These are phyloP conservation scores for Rhynchospora pubera DNA, from an alignment of 176 grass and related monocot genomes.

Conservation along the genomic window DNA sequence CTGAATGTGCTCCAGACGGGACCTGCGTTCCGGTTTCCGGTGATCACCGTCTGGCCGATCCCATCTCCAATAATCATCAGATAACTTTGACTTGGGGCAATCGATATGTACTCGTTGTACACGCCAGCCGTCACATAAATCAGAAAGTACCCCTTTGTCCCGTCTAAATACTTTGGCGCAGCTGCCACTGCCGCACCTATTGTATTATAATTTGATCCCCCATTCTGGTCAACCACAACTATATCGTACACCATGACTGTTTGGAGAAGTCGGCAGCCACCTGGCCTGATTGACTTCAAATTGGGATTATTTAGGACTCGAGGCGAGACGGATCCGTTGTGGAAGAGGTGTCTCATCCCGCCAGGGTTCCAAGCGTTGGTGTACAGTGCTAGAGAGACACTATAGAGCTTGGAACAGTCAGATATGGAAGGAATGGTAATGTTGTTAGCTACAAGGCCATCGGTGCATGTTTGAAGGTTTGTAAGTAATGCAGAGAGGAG, in stretches of 20 bases:
- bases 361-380: slow-evolving; percentile 68
- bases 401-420: slow-evolving; percentile 64
- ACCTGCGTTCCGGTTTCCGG: slow-evolving; percentile 53
- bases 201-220: slow-evolving; percentile 46
- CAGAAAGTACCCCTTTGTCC: slow-evolving; percentile 58
- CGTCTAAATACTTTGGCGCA: slow-evolving; percentile 51
- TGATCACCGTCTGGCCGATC: slow-evolving; percentile 69
- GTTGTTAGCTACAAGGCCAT: slow-evolving; percentile 44
- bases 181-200: slow-evolving; percentile 52
- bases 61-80: slow-evolving; percentile 88
- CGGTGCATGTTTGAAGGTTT: slow-evolving; percentile 79
- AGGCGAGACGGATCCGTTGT: slow-evolving; percentile 10
- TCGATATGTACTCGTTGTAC: slow-evolving; percentile 77
- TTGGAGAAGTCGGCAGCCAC: slow-evolving; percentile 36
- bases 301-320: background rate
- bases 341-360: slow-evolving; percentile 7
- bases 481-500: slow-evolving; percentile 83
- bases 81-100: slow-evolving; percentile 55
- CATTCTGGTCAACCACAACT: slow-evolving; percentile 53
- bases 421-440: slow-evolving; percentile 38
- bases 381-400: slow-evolving; percentile 76
- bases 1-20: slow-evolving; percentile 77
- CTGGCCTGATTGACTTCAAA: background rate
- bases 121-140: slow-evolving; percentile 67
- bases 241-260: slow-evolving; percentile 32